These are phyloP conservation scores for Cryptococcus deneoformans DNA, from an alignment of 1,284 basidiomycete genomes.

Conservation along the genomic window DNA sequence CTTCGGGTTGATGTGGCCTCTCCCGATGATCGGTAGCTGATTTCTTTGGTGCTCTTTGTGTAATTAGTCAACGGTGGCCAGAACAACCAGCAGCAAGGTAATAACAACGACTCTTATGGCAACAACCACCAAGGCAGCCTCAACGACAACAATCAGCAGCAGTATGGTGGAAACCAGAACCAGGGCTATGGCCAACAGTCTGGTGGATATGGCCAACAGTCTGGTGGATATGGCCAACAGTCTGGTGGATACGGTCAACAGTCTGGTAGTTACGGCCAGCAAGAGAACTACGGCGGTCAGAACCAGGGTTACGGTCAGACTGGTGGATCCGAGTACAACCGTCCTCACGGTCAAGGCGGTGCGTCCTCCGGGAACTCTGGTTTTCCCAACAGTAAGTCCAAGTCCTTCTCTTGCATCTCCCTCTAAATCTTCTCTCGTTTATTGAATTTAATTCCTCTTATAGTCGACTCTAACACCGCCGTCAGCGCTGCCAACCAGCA, in stretches of 20 bases:
- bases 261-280: background rate
- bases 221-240: conserved; percentile 1
- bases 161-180: conserved; percentile 1
- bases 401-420: background rate
- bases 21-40: background rate
- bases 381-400: conserved; percentile 24
- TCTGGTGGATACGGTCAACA: conserved; percentile 4
- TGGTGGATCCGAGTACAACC: conserved; percentile 39
- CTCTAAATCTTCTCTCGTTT: background rate
- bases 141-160: conserved; percentile 4
- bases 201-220: background rate
- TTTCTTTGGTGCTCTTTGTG: background rate
- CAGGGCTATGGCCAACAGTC: background rate
- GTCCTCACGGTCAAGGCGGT: conserved; percentile 34
- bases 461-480: conserved; percentile 42
- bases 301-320: conserved; percentile 18
- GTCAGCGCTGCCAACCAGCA: conserved; percentile 40
- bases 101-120: background rate
- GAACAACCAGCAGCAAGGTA: conserved; percentile 4
- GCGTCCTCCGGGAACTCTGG: conserved; percentile 13
- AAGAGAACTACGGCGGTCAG: conserved; percentile 7
- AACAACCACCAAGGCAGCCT: background rate
- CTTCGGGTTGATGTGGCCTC: background rate
- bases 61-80: conserved; percentile 4
- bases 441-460: background rate